A percentile compares a stretch with the other conserved stretches of the same genome.
Conservation (phyloP, 306 rosid genomes). For the Boehmeria nivea region DNA sequence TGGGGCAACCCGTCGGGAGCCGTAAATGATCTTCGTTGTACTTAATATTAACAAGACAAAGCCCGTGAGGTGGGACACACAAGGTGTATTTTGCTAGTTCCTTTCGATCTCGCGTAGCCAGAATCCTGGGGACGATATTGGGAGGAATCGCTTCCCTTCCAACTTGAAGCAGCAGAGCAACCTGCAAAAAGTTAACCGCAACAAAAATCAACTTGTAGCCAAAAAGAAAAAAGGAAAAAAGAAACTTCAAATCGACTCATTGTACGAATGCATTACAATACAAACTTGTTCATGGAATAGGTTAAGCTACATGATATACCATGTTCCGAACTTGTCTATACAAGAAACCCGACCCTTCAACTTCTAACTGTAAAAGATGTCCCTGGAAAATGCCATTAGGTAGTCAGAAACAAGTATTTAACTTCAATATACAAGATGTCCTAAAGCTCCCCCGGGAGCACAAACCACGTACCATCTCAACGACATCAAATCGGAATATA, state of each 20-base stretch:
- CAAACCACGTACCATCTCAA: conserved; percentile 46
- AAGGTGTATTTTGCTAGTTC: conserved; percentile 78
- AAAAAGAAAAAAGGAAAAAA: too few species aligned
- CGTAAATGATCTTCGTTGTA: conserved; percentile 64
- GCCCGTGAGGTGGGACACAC: conserved; percentile 76
- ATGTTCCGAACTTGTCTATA: conserved; percentile 94
- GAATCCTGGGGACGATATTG: conserved; percentile 56
- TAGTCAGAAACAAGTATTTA: background rate
- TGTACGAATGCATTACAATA: too few species aligned
- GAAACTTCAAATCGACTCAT: too few species aligned
- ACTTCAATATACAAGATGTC: background rate
- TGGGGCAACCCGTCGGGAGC: conserved; percentile 60
- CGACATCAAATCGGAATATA: conserved; percentile 60
- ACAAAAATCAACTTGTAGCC: too few species aligned
- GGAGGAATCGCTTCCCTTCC: conserved; percentile 84
- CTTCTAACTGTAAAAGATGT: conserved; percentile 50
- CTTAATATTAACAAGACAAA: conserved; percentile 61
- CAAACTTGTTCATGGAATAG: background rate
- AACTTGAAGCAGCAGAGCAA: conserved; percentile 74
- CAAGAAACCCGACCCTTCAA: conserved; percentile 92
- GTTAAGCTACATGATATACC: conserved; percentile 40
- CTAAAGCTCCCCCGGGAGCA: conserved; percentile 3
- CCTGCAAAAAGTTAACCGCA: conserved; percentile 35
- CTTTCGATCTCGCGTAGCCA: conserved; percentile 70
- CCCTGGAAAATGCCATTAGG: conserved; percentile 32